A percentile compares a stretch with the other conserved stretches of the same genome.
Evolutionary conservation across 768 basidiomycete species (phyloP).

Genomic region (Leccinum pellstonianum): DNA sequence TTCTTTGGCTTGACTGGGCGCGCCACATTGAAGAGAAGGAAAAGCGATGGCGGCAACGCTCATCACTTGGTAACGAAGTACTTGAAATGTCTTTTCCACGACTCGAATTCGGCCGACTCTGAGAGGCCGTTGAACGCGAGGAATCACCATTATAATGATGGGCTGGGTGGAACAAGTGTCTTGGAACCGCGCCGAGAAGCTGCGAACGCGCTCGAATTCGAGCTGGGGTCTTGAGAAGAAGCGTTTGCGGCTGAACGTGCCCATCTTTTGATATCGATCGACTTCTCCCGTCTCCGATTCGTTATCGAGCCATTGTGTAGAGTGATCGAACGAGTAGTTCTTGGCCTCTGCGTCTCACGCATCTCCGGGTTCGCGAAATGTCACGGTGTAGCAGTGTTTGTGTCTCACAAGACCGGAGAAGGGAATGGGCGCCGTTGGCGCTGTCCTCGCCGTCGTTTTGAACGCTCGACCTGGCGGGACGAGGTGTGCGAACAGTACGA

Average conservation of each 20-base stretch:
- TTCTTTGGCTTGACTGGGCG: constrained; percentile 20
- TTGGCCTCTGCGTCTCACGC: constrained; percentile 31
- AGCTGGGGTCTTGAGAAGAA: constrained; percentile 19
- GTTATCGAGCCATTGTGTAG: constrained; percentile 23
- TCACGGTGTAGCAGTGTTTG: constrained; percentile 14
- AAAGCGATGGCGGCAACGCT: constrained; percentile 29
- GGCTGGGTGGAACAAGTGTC: constrained; percentile 23
- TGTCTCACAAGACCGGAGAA: constrained; percentile 22
- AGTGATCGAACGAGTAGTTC: constrained; percentile 17
- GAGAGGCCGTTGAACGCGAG: constrained; percentile 24
- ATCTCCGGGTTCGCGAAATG: constrained; percentile 15
- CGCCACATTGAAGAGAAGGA: constrained; percentile 33
- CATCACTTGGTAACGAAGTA: constrained; percentile 23
- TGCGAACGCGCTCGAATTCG: constrained; percentile 11
- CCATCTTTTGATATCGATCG: constrained; percentile 32
- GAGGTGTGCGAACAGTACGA: constrained; percentile 38
- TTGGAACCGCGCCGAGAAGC: constrained; percentile 31
- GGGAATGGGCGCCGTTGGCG: constrained; percentile 33
- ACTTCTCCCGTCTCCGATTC: constrained; percentile 29
- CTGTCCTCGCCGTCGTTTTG: constrained; percentile 23
- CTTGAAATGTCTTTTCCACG: constrained; percentile 21
- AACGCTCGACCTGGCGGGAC: constrained; percentile 13
- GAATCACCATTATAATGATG: constrained; percentile 9
- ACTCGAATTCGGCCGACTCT: constrained; percentile 26
- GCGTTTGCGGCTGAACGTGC: constrained; percentile 26